Conservation (phyloP, 257 asterid genomes). For the Avicennia marina region DNA sequence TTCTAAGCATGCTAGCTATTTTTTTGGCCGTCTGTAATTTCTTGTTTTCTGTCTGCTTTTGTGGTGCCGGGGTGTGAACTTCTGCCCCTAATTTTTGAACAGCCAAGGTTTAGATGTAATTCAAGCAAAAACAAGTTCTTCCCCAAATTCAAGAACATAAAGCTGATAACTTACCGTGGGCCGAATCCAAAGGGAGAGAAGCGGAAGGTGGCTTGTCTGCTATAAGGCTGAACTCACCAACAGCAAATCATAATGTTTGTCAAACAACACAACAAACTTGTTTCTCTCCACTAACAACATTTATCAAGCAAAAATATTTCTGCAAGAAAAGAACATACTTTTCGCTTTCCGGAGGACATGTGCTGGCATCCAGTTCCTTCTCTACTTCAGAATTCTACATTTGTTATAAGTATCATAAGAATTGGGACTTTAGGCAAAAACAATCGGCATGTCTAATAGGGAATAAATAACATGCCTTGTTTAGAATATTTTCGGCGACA, state of each 20-base stretch:
- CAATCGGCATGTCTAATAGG: not conserved
- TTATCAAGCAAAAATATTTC: not conserved
- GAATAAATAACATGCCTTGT: constrained; percentile 9
- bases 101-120: constrained; percentile 10
- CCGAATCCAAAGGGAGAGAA: constrained; percentile 20
- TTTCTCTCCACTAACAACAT: not conserved
- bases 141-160: not conserved
- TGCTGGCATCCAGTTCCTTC: constrained; percentile 15
- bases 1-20: constrained; percentile 54
- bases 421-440: not conserved
- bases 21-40: constrained; percentile 56
- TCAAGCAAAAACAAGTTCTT: not conserved
- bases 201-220: constrained; percentile 11
- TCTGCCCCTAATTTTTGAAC: constrained; percentile 22
- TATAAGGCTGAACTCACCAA: constrained; percentile 19
- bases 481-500: constrained; percentile 16
- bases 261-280: not conserved
- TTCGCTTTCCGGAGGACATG: constrained; percentile 16
- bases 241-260: not conserved
- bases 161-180: constrained; percentile 28
- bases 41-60: constrained; percentile 29
- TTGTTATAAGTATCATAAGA: constrained; percentile 15
- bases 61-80: constrained; percentile 63
- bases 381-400: constrained; percentile 20
- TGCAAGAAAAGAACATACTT: constrained; percentile 25